Percentiles rank a stretch among this genome's conserved stretches.
These are phyloP conservation scores for Aspergillus fumigatus DNA, from an alignment of 2,329 filamentous ascomycete species.

Conservation along the genomic window DNA sequence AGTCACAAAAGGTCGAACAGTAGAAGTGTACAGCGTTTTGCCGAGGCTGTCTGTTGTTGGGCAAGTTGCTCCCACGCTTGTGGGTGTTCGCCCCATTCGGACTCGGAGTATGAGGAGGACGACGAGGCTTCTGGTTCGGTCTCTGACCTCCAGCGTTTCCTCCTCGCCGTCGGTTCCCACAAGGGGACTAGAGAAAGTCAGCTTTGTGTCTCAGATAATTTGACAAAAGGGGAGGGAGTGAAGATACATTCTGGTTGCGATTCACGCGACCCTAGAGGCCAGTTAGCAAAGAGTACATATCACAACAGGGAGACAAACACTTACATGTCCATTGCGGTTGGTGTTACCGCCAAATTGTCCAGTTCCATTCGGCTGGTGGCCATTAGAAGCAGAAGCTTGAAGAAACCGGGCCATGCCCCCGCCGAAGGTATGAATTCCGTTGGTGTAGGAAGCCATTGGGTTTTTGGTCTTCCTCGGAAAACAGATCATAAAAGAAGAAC, in stretches of 20 bases:
- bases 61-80: neutral
- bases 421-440: neutral
- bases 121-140: neutral
- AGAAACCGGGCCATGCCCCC: neutral
- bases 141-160: neutral
- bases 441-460: slow-evolving; percentile 1
- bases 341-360: neutral
- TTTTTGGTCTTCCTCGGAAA: neutral
- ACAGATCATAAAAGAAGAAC: neutral
- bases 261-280: neutral
- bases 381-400: neutral
- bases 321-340: neutral
- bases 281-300: neutral
- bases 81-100: neutral
- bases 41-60: neutral
- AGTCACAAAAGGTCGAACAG: neutral
- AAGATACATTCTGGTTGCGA: neutral
- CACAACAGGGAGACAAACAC: neutral
- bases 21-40: neutral
- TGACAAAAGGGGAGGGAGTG: neutral
- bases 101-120: neutral
- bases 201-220: neutral
- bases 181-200: neutral
- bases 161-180: neutral
- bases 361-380: neutral